These are phyloP conservation scores for Suillus fuscotomentosus DNA, from an alignment of 768 basidiomycete species.

Conservation along the genomic window DNA sequence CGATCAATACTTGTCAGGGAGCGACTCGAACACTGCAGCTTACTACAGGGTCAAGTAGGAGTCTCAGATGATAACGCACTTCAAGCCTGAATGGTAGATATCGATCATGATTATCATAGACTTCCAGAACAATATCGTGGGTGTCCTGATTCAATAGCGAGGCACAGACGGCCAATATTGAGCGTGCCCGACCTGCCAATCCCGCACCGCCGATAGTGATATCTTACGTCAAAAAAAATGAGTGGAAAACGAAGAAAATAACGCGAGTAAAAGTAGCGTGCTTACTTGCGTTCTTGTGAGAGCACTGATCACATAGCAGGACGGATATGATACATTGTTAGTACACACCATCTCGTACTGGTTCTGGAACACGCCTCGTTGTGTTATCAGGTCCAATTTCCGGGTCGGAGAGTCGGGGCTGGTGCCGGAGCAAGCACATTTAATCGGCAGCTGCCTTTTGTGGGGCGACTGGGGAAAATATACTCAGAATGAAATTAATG, in stretches of 20 bases:
- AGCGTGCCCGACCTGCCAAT: not conserved
- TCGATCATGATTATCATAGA: not conserved
- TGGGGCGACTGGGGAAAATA: constrained; percentile 2
- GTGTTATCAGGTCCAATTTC: not conserved
- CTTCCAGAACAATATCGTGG: not conserved
- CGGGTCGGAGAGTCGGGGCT: not conserved
- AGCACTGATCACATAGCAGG: not conserved
- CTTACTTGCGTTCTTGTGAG: not conserved
- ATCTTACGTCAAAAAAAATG: not conserved
- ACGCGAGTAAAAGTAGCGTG: not conserved
- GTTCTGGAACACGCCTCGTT: not conserved
- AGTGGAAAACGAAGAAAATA: not conserved
- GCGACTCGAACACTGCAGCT: not conserved
- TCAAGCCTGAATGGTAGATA: not conserved
- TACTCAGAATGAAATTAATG: not conserved
- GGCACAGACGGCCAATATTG: not conserved
- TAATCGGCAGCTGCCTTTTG: not conserved
- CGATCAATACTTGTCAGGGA: too few species aligned
- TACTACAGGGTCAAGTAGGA: not conserved
- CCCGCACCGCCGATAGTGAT: too few species aligned
- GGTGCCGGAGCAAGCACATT: not conserved
- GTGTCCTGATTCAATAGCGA: not conserved
- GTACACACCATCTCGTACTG: not conserved
- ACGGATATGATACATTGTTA: not conserved
- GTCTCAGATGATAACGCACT: not conserved